phyloP scores from a whole-genome alignment of 192 early-diverging fungal species.

The Coemansia biformis region DNA sequence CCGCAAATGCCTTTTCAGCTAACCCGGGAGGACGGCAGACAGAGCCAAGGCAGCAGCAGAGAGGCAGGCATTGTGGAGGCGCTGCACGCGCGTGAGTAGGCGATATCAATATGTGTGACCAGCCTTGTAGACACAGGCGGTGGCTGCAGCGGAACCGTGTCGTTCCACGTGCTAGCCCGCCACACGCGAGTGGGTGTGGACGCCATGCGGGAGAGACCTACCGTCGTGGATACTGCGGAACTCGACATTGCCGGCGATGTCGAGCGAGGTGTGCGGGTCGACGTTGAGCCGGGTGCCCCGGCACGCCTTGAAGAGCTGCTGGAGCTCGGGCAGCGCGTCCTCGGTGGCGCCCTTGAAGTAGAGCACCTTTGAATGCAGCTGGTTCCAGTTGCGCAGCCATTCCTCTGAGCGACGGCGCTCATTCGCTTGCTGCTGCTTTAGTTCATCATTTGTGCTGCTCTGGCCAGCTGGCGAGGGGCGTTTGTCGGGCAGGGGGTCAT shows the following conservation, averaged over 20 bases:
- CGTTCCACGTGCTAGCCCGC: too few species aligned
- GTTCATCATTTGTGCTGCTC: slow-evolving; percentile 1
- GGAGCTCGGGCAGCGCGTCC: slow-evolving; percentile 38
- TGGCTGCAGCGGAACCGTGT: too few species aligned
- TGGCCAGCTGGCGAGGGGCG: background rate
- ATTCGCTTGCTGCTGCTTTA: background rate
- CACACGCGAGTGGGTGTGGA: background rate
- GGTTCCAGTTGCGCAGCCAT: slow-evolving; percentile 33
- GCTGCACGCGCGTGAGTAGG: too few species aligned
- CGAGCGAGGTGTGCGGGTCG: slow-evolving; percentile 28
- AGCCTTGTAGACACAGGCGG: too few species aligned
- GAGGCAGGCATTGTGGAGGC: too few species aligned
- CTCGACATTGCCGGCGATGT: slow-evolving; percentile 43
- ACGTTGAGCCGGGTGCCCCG: slow-evolving; percentile 45
- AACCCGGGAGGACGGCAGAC: slow-evolving; percentile 11
- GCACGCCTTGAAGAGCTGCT: slow-evolving; percentile 44
- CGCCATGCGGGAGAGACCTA: too few species aligned
- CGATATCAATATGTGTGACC: too few species aligned
- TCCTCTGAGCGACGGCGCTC: slow-evolving; percentile 10
- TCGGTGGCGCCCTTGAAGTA: slow-evolving; percentile 48
- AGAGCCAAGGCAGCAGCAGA: slow-evolving; percentile 4
- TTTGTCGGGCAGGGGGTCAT: slow-evolving; percentile 24
- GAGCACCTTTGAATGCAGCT: slow-evolving; percentile 27
- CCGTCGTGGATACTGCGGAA: slow-evolving; percentile 47
- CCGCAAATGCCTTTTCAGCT: slow-evolving; percentile 48